Conservation (phyloP, 306 rosid genomes). For the Luffa aegyptiaca region DNA sequence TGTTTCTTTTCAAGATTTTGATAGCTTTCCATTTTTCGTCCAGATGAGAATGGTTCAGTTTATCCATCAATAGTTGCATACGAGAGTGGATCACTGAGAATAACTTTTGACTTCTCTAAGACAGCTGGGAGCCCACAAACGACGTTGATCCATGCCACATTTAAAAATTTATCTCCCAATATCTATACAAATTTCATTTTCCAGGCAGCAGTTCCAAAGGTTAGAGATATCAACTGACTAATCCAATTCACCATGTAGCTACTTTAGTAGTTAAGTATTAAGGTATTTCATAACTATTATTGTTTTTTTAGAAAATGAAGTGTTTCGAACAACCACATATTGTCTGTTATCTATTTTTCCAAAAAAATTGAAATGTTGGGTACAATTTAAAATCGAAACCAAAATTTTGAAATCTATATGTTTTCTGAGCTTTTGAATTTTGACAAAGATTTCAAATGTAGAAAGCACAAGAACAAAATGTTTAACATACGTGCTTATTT, state of each 20-base stretch:
- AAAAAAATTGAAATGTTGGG: neutral
- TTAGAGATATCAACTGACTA: constrained; percentile 21
- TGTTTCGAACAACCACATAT: neutral
- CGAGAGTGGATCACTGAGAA: constrained; percentile 80
- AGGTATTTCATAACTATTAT: neutral
- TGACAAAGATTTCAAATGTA: neutral
- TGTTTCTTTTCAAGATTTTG: constrained; percentile 4
- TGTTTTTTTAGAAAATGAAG: neutral
- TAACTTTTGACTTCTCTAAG: constrained; percentile 72
- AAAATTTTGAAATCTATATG: neutral
- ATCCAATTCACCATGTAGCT: neutral
- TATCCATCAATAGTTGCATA: constrained; percentile 75
- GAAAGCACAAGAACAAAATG: neutral
- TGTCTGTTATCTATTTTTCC: neutral
- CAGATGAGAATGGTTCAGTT: constrained; percentile 64
- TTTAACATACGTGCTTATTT: neutral
- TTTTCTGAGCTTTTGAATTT: neutral
- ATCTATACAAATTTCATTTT: constrained; percentile 68
- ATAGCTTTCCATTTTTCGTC: constrained; percentile 17
- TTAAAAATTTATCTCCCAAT: constrained; percentile 57
- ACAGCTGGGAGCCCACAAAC: constrained; percentile 73
- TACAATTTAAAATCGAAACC: neutral
- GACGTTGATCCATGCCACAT: constrained; percentile 60
- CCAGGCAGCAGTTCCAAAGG: constrained; percentile 99
- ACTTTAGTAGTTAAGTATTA: neutral